Conservation (phyloP, 257 asterid species). For the Solanum pennellii region DNA sequence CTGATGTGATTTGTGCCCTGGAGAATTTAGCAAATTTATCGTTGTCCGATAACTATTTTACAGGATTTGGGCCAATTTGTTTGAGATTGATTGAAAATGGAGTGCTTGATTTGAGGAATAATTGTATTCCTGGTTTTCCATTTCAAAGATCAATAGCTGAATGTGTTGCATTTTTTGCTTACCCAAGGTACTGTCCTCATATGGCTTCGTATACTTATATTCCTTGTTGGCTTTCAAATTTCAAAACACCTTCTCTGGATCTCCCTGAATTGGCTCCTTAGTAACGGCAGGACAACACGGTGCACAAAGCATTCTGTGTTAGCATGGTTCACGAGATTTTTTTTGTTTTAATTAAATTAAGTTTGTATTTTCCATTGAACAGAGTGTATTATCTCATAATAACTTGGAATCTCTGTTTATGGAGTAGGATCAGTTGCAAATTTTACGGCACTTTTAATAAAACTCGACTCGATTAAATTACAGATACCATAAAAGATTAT, state of each 20-base stretch:
- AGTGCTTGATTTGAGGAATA: constrained; percentile 45
- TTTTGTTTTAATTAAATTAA: not conserved
- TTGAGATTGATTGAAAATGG: constrained; percentile 35
- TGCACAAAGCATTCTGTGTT: not conserved
- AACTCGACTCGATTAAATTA: not conserved
- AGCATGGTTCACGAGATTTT: not conserved
- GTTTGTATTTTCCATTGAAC: not conserved
- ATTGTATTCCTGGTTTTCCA: constrained; percentile 54
- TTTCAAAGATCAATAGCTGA: constrained; percentile 43
- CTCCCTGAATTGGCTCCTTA: constrained; percentile 27
- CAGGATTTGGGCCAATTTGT: constrained; percentile 40
- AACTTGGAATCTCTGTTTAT: not conserved
- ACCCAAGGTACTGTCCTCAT: constrained; percentile 34
- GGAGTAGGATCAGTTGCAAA: not conserved
- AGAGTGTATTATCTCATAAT: not conserved
- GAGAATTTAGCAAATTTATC: constrained; percentile 40
- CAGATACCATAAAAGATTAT: not conserved
- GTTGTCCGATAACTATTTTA: constrained; percentile 50
- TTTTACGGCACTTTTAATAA: not conserved
- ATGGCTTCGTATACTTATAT: constrained; percentile 9
- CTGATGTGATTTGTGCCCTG: constrained; percentile 43
- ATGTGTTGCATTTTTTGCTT: constrained; percentile 35
- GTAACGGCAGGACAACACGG: not conserved
- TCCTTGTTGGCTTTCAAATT: constrained; percentile 39
- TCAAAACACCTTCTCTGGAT: not conserved